Conservation (phyloP, 345 rosid species). For the Gossypium longicalyx region DNA sequence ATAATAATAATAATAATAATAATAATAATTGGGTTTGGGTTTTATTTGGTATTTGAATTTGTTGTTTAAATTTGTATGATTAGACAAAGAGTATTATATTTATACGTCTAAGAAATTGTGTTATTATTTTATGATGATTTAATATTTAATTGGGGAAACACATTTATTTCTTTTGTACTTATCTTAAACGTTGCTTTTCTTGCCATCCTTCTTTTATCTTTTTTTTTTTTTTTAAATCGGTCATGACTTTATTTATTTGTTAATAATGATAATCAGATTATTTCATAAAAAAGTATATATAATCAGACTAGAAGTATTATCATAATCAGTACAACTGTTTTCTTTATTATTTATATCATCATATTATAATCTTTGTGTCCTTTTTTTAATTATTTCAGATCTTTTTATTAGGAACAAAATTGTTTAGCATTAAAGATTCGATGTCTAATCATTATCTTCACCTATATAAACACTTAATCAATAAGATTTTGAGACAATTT, state of each 20-base stretch:
- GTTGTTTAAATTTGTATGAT: not conserved
- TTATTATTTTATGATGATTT: not conserved
- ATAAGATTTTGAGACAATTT: too few relatives aligned
- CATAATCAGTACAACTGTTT: too few relatives aligned
- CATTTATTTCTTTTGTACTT: conserved; percentile 13
- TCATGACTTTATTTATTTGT: too few relatives aligned
- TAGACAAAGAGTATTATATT: conserved; percentile 3
- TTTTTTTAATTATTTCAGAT: not conserved
- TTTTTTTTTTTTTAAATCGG: not conserved
- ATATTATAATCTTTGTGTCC: not conserved
- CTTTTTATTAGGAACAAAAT: too few relatives aligned
- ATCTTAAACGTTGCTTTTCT: not conserved
- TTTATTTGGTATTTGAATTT: not conserved
- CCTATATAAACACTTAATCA: too few relatives aligned
- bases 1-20: not conserved
- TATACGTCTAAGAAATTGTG: conserved; percentile 8
- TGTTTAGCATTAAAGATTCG: too few relatives aligned
- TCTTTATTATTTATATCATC: not conserved
- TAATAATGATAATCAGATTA: too few relatives aligned
- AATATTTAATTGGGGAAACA: too few relatives aligned
- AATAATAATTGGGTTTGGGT: not conserved
- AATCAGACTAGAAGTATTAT: too few relatives aligned
- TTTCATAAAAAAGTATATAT: too few relatives aligned
- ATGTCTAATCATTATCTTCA: too few relatives aligned
- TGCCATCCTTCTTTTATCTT: not conserved